phyloP scores from a whole-genome alignment of 768 basidiomycete genomes.

The Auriculariales sp. region DNA sequence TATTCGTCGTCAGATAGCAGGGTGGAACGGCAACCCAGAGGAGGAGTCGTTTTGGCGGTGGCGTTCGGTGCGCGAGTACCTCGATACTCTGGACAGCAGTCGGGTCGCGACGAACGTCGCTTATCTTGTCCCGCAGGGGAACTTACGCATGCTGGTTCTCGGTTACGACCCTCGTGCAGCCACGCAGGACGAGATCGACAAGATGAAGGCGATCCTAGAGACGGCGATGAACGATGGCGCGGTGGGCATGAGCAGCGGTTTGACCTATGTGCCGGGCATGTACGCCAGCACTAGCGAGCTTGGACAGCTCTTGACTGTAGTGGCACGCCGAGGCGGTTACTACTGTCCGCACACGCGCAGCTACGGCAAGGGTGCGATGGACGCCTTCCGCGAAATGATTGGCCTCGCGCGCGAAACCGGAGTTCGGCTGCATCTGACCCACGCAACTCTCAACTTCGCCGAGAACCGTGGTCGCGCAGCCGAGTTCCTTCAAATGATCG shows the following conservation, averaged over 20 bases:
- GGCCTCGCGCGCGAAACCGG: constrained; percentile 12
- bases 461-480: constrained; percentile 15
- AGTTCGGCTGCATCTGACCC: constrained; percentile 17
- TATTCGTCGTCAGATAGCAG: constrained; percentile 16
- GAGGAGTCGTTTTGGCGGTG: constrained; percentile 16
- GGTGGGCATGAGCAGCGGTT: constrained; percentile 16
- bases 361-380: constrained; percentile 14
- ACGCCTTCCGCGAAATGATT: constrained; percentile 16
- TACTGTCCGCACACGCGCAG: constrained; percentile 18
- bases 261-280: constrained; percentile 19
- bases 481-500: constrained; percentile 13
- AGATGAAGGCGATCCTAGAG: constrained; percentile 12
- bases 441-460: constrained; percentile 17
- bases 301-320: constrained; percentile 9
- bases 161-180: constrained; percentile 13
- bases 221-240: constrained; percentile 15
- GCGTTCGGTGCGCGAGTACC: constrained; percentile 10
- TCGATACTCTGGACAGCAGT: constrained; percentile 16
- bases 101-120: constrained; percentile 16
- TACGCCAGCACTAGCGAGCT: constrained; percentile 17
- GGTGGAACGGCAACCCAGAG: constrained; percentile 17
- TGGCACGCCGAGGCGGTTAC: constrained; percentile 9
- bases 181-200: constrained; percentile 10
- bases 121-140: constrained; percentile 16
- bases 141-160: constrained; percentile 15